Base-by-base conservation (phyloP, 352 stramenopile species). In the Globisporangium heterothallicum region DNA sequence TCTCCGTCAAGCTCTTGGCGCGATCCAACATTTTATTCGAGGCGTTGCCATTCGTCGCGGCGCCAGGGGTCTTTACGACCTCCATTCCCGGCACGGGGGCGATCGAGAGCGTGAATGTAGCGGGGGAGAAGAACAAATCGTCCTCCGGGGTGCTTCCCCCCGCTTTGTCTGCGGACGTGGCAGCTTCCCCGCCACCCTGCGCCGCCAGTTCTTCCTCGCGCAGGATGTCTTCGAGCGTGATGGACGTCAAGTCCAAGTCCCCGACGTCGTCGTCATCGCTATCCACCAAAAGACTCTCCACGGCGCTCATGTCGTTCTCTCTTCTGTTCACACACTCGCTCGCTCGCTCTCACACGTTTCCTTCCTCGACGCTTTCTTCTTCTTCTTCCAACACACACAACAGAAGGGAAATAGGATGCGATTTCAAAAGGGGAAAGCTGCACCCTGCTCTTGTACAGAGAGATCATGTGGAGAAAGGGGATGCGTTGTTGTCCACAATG, bases 161-260 rank as follows among this genome's bases (percentile, higher is more conserved):
- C 8, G 22, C 19, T 18, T 42, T 49, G 35, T 30, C 56, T 1
- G 35, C 26, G 9, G 44, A 29, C 8, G 48, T 55, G 34, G 27
- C 44, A 16, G 51, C 35, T 22, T 50, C 58, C 27, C 40, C 55
- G n/a, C 44, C 60, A 7, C 67, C 69, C 21, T 63, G 44, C 7
- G 49, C 40, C 58, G 70, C 72, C 27, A 84, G 63, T 54, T 83
- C 76, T 44, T 89, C 78, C 38, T 89, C 78, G 40, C 72, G 67
- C 40, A 89, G 54, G 55, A 89, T 89, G 47, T 87, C 74, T 50
- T 89, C 78, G 19, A 89, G 63, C 44, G 75, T 86, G 49, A 89
- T 84, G 51, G 65, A 49, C 14, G 67, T 73, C 42, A 89, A 66
- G 53, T 87, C 78, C 46, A 86, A 24, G 42, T 88, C 77, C 9